Percentiles rank a stretch among this genome's conserved stretches.
These are phyloP conservation scores for Neophaeococcomyces mojaviensis DNA, from an alignment of 2,329 filamentous ascomycete species.

Conservation along the genomic window DNA sequence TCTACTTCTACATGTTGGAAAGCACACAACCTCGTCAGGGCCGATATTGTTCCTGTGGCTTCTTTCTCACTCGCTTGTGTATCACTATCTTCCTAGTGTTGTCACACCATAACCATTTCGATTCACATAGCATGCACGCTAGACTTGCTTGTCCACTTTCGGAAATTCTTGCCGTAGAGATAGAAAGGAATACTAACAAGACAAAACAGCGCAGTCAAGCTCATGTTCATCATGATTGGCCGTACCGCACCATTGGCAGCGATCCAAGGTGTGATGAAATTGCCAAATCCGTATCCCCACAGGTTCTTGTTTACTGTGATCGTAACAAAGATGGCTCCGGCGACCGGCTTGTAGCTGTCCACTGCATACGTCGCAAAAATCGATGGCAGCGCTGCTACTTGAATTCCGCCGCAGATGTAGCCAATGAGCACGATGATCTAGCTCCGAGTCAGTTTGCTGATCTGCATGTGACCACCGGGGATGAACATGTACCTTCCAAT, in stretches of 20 bases:
- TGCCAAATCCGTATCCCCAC: slow-evolving; percentile 54
- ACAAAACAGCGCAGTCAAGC: slow-evolving; percentile 47
- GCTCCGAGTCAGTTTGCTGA: too few relatives aligned
- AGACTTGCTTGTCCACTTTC: slow-evolving; percentile 48
- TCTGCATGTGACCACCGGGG: too few relatives aligned
- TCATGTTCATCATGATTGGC: slow-evolving; percentile 55
- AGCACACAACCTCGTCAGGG: too few relatives aligned
- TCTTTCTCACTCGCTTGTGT: too few relatives aligned
- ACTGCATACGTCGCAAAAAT: slow-evolving; percentile 54
- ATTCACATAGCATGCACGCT: slow-evolving; percentile 47
- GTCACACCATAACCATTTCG: too few relatives aligned
- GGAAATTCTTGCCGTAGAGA: slow-evolving; percentile 51
- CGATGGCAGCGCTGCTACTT: slow-evolving; percentile 53
- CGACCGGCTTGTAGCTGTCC: slow-evolving; percentile 58
- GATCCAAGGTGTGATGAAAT: slow-evolving; percentile 50
- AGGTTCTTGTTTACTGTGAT: slow-evolving; percentile 59
- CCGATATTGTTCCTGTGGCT: too few relatives aligned
- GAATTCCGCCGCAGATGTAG: slow-evolving; percentile 49
- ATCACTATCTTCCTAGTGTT: too few relatives aligned
- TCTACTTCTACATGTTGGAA: too few relatives aligned
- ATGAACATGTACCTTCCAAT: too few relatives aligned
- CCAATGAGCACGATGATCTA: slow-evolving; percentile 52
- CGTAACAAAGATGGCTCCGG: slow-evolving; percentile 52
- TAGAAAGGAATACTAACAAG: slow-evolving; percentile 50
- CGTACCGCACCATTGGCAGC: slow-evolving; percentile 44